Conservation (phyloP, 495 filamentous ascomycete species). For the Polyplosphaeria fusca region DNA sequence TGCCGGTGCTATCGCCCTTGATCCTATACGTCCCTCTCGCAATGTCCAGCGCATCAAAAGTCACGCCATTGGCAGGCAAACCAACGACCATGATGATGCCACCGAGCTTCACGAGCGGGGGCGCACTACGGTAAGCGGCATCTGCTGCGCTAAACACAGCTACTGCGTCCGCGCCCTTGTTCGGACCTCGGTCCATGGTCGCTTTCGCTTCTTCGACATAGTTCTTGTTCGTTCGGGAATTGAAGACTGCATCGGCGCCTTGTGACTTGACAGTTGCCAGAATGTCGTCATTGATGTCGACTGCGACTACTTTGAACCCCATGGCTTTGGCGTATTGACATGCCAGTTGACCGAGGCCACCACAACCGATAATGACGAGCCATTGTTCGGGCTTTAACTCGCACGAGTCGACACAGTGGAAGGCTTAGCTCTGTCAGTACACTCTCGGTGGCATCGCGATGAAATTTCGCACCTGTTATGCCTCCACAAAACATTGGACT, state of each 20-base stretch:
- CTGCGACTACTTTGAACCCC: constrained; percentile 34
- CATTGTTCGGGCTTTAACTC: constrained; percentile 39
- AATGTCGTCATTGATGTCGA: constrained; percentile 36
- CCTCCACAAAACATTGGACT: constrained; percentile 37
- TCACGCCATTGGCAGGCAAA: constrained; percentile 26
- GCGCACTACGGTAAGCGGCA: constrained; percentile 37
- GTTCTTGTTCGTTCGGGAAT: constrained; percentile 38
- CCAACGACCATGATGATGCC: constrained; percentile 36
- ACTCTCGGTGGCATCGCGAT: not conserved
- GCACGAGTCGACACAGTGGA: constrained; percentile 43
- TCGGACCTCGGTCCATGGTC: constrained; percentile 33
- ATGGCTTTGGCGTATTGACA: constrained; percentile 36
- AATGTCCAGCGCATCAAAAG: constrained; percentile 32
- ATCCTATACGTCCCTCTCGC: constrained; percentile 27
- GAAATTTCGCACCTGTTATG: constrained; percentile 20
- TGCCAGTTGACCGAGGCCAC: constrained; percentile 33
- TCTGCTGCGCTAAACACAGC: constrained; percentile 42
- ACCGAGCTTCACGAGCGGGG: constrained; percentile 31
- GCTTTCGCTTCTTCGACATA: constrained; percentile 38
- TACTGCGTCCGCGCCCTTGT: constrained; percentile 38
- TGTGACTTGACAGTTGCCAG: constrained; percentile 31
- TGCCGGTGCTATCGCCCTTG: constrained; percentile 33
- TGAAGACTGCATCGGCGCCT: constrained; percentile 39
- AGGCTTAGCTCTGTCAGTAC: constrained; percentile 26
- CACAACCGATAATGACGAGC: constrained; percentile 33